Conservation (phyloP, 345 rosid species). For the Salix caprea region DNA sequence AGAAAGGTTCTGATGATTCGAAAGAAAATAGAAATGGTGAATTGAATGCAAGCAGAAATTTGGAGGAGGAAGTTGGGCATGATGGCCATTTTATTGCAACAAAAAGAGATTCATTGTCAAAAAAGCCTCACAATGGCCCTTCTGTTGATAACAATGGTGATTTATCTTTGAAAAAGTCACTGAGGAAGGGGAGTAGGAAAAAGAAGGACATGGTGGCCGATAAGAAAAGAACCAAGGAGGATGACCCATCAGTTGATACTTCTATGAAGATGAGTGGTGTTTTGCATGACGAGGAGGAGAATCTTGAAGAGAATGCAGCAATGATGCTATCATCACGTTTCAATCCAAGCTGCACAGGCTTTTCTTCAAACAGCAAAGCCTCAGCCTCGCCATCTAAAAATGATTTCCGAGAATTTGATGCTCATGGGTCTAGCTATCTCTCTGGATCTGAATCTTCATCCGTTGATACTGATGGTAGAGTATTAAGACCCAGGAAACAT, state of each 20-base stretch:
- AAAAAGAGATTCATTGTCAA: conserved; percentile 18
- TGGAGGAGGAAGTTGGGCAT: conserved; percentile 40
- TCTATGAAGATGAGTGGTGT: conserved; percentile 34
- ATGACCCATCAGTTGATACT: conserved; percentile 34
- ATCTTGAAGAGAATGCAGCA: conserved; percentile 97
- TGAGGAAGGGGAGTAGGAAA: conserved; percentile 47
- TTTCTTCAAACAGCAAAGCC: conserved; percentile 49
- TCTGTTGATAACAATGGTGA: conserved; percentile 11
- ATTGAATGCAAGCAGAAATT: conserved; percentile 24
- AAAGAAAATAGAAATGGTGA: conserved; percentile 33
- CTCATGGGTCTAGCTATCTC: conserved; percentile 31
- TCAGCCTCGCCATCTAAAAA: conserved; percentile 38
- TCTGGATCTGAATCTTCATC: conserved; percentile 51
- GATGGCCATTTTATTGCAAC: conserved; percentile 29
- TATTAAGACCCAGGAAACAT: conserved; percentile 64
- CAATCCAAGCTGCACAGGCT: conserved; percentile 79
- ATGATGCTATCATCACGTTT: conserved; percentile 93
- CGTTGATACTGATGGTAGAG: conserved; percentile 57
- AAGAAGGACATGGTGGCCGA: conserved; percentile 37
- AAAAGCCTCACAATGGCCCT: conserved; percentile 3
- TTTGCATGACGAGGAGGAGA: conserved; percentile 69
- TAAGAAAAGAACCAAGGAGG: conserved; percentile 31
- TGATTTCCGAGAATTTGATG: conserved; percentile 26
- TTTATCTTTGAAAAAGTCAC: conserved; percentile 26
- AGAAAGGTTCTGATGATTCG: conserved; percentile 28